Conservation (phyloP, 768 basidiomycete genomes). For the Tricholoma bakamatsutake region DNA sequence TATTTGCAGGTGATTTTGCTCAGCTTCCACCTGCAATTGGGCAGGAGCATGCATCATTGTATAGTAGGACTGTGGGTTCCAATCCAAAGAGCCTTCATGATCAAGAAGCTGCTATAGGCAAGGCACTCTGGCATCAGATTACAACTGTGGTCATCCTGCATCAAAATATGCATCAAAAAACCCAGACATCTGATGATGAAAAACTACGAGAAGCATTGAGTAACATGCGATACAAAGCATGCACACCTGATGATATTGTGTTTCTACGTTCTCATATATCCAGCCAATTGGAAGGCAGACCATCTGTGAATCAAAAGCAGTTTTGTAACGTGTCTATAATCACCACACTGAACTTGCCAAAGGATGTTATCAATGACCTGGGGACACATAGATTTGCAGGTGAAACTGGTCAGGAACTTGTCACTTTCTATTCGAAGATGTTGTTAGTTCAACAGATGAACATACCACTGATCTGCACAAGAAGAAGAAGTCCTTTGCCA, state of each 20-base stretch:
- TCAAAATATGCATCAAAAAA: slow-evolving; percentile 24
- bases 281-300: not conserved
- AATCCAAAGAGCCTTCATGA: too few species aligned
- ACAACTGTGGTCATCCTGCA: too few species aligned
- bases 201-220: too few species aligned
- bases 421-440: slow-evolving; percentile 4
- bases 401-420: slow-evolving; percentile 7
- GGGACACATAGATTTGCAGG: slow-evolving; percentile 22
- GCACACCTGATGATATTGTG: slow-evolving; percentile 19
- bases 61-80: too few species aligned
- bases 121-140: too few species aligned
- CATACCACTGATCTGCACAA: not conserved
- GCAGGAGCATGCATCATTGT: too few species aligned
- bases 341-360: slow-evolving; percentile 2
- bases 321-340: slow-evolving; percentile 27
- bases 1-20: too few species aligned
- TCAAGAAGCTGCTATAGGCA: too few species aligned
- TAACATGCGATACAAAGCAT: too few species aligned
- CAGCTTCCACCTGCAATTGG: too few species aligned
- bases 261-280: slow-evolving; percentile 20
- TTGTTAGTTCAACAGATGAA: not conserved
- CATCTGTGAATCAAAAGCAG: not conserved
- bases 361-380: slow-evolving; percentile 26
- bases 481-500: not conserved
- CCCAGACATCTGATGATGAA: slow-evolving; percentile 12